Evolutionary conservation across 2,329 filamentous ascomycete species (phyloP), one percentile per base, ranked within the genome.

Genomic region (Tolypocladium sp.): DNA sequence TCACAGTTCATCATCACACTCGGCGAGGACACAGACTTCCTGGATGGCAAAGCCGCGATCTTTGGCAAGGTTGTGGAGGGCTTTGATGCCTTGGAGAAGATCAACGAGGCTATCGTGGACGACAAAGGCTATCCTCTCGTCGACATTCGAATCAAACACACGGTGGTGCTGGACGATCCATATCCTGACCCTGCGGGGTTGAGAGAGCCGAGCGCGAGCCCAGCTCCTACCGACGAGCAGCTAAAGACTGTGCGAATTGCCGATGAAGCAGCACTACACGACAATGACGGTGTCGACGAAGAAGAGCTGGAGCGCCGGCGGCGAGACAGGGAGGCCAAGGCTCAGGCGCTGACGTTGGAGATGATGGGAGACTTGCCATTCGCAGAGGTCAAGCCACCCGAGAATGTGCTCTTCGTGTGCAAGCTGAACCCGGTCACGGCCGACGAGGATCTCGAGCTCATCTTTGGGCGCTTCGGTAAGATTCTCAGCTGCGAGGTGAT

Each of bases 331-430:
- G 94, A 99, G 73, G 94, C 94, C 7, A 86, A 92, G 62, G 93
- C 93, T 0, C 94, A 97, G 73, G 94, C 94, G 1, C 77, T 99
- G 68, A 97, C 93, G 1, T 81, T 99, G 55, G 94, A 99, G 76
- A 95, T 99, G 87, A 94, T 99, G 75, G 94, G 94, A 51, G 94
- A 99, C 72, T 78, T 99, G 60, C 94, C 94, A 5, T 99, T 97
- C 73, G 94, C 94, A 60, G 94, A 99, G 74, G 92, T 99, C 66
- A 95, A 93, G 67, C 94, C 94, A 5, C 94, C 94, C 0, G 94
- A 99, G 76, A 97, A 99, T 72, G 87, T 99, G 17, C 81, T 99
- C 2, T 99, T 99, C 70, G 92, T 99, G 51, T 99, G 94, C 87
- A 99, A 99, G 73, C 81, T 99, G 51, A 99, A 99, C 67, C 94